phyloP scores from a whole-genome alignment of 176 grass and related monocot genomes.

The Echinochloa phyllopogon region DNA sequence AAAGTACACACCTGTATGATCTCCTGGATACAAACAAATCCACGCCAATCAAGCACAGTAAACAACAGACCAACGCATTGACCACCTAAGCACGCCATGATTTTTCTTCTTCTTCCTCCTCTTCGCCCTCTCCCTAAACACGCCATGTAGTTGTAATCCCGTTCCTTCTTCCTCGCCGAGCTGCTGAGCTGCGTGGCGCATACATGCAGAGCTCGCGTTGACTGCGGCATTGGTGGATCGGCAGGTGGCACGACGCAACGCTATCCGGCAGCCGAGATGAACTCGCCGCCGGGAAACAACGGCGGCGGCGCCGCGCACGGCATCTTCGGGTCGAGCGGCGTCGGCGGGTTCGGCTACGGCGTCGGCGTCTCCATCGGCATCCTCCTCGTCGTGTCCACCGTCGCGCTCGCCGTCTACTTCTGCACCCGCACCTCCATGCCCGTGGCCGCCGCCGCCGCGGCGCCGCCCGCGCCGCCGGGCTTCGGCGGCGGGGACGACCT shows the following conservation, averaged over 20 bases:
- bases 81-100: conserved; percentile 35
- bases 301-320: not conserved
- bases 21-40: not conserved
- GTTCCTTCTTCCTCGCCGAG: not conserved
- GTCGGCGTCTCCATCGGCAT: conserved; percentile 72
- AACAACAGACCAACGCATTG: conserved; percentile 25
- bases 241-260: no score
- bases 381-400: conserved; percentile 68
- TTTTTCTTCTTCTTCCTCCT: not conserved
- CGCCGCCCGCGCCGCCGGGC: not conserved
- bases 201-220: conserved; percentile 6
- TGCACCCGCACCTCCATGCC: conserved; percentile 53
- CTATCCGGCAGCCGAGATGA: not conserved
- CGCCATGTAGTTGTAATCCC: not conserved
- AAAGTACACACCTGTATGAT: not conserved
- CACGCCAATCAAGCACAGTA: not conserved
- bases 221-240: not conserved
- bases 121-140: not conserved
- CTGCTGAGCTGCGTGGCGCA: not conserved
- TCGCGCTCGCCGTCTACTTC: conserved; percentile 71
- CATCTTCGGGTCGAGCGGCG: conserved; percentile 50
- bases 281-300: not conserved
- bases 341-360: conserved; percentile 68
- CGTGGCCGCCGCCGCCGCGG: not conserved
- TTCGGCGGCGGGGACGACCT: conserved; percentile 25